Percentiles rank a stretch among this genome's conserved stretches.
Conservation (phyloP, 2,329 filamentous ascomycete species). For the Mariannaea elegans region DNA sequence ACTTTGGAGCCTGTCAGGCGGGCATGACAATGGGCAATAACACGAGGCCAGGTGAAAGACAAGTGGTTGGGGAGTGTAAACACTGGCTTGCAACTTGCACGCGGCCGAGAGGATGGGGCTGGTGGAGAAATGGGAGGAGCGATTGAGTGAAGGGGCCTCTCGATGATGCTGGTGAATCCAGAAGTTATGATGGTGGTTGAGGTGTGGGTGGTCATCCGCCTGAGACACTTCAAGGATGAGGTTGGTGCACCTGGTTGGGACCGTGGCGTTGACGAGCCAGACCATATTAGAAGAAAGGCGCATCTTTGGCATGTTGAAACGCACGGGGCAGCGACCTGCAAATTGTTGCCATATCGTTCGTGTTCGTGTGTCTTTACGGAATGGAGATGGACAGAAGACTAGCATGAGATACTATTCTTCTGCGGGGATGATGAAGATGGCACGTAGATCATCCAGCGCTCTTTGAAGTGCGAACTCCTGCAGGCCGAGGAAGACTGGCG, state of each 20-base stretch:
- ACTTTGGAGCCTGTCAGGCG: slow-evolving; percentile 16
- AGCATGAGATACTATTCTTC: slow-evolving; percentile 7
- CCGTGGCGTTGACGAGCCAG: slow-evolving; percentile 29
- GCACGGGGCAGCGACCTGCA: not conserved
- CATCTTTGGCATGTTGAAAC: not conserved
- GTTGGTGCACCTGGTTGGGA: slow-evolving; percentile 23
- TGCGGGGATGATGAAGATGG: slow-evolving; percentile 11
- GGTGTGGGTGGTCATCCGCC: slow-evolving; percentile 34
- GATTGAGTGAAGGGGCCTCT: slow-evolving; percentile 30
- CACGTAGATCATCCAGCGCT: slow-evolving; percentile 12
- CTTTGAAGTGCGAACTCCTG: slow-evolving; percentile 19
- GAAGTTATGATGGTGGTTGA: slow-evolving; percentile 27
- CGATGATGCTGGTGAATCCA: slow-evolving; percentile 27
- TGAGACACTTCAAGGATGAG: slow-evolving; percentile 38
- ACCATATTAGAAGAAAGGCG: slow-evolving; percentile 14
- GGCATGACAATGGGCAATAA: slow-evolving; percentile 32
- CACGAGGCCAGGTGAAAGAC: slow-evolving; percentile 19
- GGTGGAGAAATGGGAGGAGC: slow-evolving; percentile 21
- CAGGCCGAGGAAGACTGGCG: not conserved
- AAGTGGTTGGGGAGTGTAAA: slow-evolving; percentile 21
- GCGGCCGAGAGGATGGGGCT: slow-evolving; percentile 20
- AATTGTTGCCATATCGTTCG: not conserved
- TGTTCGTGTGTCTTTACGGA: not conserved
- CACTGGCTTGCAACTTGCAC: slow-evolving; percentile 11
- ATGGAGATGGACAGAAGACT: slow-evolving; percentile 6